These are phyloP conservation scores for Musa troglodytarum DNA, from an alignment of 176 grass and related monocot genomes.

Conservation along the genomic window DNA sequence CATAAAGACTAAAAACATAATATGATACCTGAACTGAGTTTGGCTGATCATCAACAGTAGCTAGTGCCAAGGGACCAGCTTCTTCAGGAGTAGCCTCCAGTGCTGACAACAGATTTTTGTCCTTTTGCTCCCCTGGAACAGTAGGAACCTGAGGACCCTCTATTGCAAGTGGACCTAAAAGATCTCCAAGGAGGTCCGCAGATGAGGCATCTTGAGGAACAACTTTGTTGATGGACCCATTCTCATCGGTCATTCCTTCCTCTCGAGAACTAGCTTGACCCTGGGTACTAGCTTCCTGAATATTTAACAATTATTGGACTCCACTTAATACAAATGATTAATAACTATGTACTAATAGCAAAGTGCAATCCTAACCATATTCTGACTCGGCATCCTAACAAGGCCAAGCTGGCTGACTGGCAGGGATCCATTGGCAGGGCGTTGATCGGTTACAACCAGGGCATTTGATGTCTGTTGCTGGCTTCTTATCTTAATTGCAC, in stretches of 20 bases:
- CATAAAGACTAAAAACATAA: background rate
- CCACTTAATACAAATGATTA: background rate
- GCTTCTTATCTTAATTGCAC: slow-evolving; percentile 91
- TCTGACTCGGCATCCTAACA: slow-evolving; percentile 89
- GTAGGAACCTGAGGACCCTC: slow-evolving; percentile 57
- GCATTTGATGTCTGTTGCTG: slow-evolving; percentile 91
- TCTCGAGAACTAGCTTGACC: slow-evolving; percentile 25
- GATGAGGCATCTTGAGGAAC: slow-evolving; percentile 36
- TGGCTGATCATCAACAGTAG: slow-evolving; percentile 70
- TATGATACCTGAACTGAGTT: slow-evolving; percentile 71
- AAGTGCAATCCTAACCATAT: slow-evolving; percentile 34
- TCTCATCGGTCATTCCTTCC: slow-evolving; percentile 56
- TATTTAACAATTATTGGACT: slow-evolving; percentile 26
- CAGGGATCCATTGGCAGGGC: slow-evolving; percentile 59
- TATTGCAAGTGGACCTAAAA: slow-evolving; percentile 91
- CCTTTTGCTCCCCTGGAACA: slow-evolving; percentile 28
- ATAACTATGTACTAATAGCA: slow-evolving; percentile 11
- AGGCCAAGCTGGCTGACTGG: slow-evolving; percentile 62
- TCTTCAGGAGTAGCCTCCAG: slow-evolving; percentile 47
- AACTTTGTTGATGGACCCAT: slow-evolving; percentile 44
- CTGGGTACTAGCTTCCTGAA: slow-evolving; percentile 43
- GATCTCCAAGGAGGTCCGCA: slow-evolving; percentile 81
- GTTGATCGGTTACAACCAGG: slow-evolving; percentile 65
- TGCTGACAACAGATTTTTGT: slow-evolving; percentile 35
- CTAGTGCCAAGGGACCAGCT: slow-evolving; percentile 72